phyloP scores from a whole-genome alignment of 805 yeast genomes.

The Alloascoidea africana region DNA sequence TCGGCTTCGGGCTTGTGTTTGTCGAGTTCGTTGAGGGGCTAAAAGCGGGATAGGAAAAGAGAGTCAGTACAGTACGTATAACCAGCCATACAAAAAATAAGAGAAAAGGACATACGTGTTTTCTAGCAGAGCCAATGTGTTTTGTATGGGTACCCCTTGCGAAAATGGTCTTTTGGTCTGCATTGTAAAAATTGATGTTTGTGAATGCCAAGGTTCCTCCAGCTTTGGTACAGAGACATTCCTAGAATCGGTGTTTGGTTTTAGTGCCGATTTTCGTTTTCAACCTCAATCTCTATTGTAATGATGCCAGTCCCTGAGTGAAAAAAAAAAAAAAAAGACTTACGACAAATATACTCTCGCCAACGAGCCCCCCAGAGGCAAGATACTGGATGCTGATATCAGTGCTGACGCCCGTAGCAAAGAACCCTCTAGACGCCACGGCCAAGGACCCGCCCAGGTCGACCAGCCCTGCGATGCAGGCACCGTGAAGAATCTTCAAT shows the following conservation, averaged over 20 bases:
- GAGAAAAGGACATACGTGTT: constrained; percentile 17
- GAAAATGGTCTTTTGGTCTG: constrained; percentile 12
- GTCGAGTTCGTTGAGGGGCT: too few species aligned
- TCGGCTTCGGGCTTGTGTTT: too few species aligned
- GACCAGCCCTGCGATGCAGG: constrained; percentile 21
- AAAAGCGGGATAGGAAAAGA: too few species aligned
- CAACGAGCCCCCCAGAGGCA: constrained; percentile 21
- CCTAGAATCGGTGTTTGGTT: constrained; percentile 5
- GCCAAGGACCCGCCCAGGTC: constrained; percentile 30
- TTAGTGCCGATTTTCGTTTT: constrained; percentile 5
- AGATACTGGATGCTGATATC: constrained; percentile 24
- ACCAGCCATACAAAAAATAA: too few species aligned
- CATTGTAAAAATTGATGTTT: constrained; percentile 17
- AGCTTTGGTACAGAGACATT: constrained; percentile 18
- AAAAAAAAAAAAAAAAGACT: constrained; percentile 2
- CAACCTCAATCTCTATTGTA: constrained; percentile 11
- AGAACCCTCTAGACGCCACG: constrained; percentile 23
- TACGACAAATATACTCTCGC: constrained; percentile 10
- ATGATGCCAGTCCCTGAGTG: too few species aligned
- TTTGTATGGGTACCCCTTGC: constrained; percentile 29
- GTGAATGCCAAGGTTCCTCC: constrained; percentile 27
- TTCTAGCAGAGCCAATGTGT: constrained; percentile 20
- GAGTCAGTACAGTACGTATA: too few species aligned
- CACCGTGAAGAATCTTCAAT: constrained; percentile 24
- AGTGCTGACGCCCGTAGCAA: constrained; percentile 26